Percentiles rank a stretch among this genome's conserved stretches.
These are phyloP conservation scores for Verticillium nonalfalfae DNA, from an alignment of 2,329 filamentous ascomycete species.

Conservation along the genomic window DNA sequence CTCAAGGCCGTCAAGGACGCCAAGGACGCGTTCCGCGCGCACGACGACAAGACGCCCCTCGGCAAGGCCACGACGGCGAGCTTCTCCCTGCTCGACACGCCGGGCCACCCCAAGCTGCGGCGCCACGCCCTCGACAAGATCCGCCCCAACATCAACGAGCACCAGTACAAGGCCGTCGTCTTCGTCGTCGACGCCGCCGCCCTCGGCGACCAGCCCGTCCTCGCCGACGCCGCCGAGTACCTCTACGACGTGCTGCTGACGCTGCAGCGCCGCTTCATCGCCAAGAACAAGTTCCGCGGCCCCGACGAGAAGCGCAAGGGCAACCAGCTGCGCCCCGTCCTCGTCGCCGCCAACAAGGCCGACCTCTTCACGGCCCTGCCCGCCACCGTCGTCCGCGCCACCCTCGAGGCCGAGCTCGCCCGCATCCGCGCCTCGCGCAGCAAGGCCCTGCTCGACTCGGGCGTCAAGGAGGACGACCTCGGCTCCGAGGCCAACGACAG, in stretches of 20 bases:
- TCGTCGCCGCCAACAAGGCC: conserved; percentile 90
- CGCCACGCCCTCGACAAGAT: conserved; percentile 45
- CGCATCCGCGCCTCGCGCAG: conserved; percentile 70
- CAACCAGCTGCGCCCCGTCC: conserved; percentile 57
- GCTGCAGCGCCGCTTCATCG: conserved; percentile 67
- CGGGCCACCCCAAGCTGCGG: conserved; percentile 91
- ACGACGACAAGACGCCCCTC: conserved; percentile 17
- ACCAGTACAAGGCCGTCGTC: conserved; percentile 64
- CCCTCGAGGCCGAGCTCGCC: conserved; percentile 74
- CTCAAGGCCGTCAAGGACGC: conserved; percentile 45
- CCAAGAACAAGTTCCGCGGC: conserved; percentile 36
- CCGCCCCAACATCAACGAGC: conserved; percentile 43
- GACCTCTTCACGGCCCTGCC: conserved; percentile 93
- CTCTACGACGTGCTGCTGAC: conserved; percentile 83
- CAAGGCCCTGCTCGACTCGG: conserved; percentile 77
- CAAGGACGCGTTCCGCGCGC: conserved; percentile 39
- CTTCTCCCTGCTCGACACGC: conserved; percentile 67
- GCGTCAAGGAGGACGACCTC: conserved; percentile 59
- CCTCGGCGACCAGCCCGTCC: conserved; percentile 49
- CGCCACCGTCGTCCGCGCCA: conserved; percentile 63
- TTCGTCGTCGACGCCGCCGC: conserved; percentile 85
- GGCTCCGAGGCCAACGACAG: conserved; percentile 68
- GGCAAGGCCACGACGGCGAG: not conserved
- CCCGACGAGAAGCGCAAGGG: conserved; percentile 20
- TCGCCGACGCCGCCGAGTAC: conserved; percentile 73